These are phyloP conservation scores for Penicillium verrucosum DNA, from an alignment of 2,329 filamentous ascomycete genomes.

Conservation along the genomic window DNA sequence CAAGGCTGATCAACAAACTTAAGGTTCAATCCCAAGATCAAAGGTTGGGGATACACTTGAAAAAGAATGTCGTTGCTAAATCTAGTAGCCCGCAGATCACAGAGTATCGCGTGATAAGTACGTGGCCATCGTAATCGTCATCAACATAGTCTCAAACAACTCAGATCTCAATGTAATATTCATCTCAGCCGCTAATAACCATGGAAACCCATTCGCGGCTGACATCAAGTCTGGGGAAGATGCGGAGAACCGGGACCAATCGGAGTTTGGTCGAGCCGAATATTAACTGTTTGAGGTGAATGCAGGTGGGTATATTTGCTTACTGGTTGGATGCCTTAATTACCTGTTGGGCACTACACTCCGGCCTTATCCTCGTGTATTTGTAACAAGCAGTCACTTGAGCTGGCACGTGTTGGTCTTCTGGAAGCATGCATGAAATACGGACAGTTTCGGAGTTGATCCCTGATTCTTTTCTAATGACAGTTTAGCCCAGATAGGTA, in stretches of 20 bases:
- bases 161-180: background rate
- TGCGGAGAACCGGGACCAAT: background rate
- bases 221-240: background rate
- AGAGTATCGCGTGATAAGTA: background rate
- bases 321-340: background rate
- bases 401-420: no score
- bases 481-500: background rate
- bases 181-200: background rate
- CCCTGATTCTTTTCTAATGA: background rate
- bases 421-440: background rate
- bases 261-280: background rate
- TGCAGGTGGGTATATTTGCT: background rate
- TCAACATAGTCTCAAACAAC: background rate
- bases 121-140: background rate
- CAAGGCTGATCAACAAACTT: background rate
- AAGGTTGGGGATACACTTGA: background rate
- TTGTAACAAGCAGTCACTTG: background rate
- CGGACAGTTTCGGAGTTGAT: no score
- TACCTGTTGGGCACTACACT: background rate
- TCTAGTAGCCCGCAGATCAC: background rate
- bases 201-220: background rate
- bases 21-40: background rate
- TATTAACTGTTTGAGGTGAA: constrained; percentile 14
- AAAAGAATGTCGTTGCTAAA: background rate
- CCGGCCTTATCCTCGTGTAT: background rate